A percentile compares a stretch with the other conserved stretches of the same genome.
Conservation (phyloP, 1,284 basidiomycete genomes). For the Austroboletus novae-zelandiae region DNA sequence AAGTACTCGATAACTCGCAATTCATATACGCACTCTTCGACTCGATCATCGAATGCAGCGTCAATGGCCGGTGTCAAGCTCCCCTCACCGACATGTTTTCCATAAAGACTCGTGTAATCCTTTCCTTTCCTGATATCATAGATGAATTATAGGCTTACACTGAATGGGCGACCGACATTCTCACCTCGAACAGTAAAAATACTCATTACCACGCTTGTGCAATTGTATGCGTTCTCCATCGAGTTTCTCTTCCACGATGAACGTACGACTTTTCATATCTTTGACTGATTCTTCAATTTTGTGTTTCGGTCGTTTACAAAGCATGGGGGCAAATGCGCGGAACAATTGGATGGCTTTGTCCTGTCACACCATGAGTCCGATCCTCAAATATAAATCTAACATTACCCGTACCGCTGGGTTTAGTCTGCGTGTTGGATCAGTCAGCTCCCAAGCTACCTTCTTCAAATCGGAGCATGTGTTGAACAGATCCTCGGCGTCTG, state of each 20-base stretch:
- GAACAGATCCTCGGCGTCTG: slow-evolving; percentile 86
- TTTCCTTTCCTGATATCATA: slow-evolving; percentile 73
- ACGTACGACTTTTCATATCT: slow-evolving; percentile 70
- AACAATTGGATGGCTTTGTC: slow-evolving; percentile 82
- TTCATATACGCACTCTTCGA: slow-evolving; percentile 67
- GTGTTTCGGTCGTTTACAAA: slow-evolving; percentile 82
- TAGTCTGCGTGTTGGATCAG: slow-evolving; percentile 62
- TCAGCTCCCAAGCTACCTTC: slow-evolving; percentile 82
- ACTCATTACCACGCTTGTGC: slow-evolving; percentile 86
- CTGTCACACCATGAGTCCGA: slow-evolving; percentile 35
- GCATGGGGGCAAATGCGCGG: slow-evolving; percentile 86
- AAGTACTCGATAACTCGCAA: background rate
- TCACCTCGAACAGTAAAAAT: slow-evolving; percentile 87
- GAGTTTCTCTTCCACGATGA: slow-evolving; percentile 93
- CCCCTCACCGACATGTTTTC: slow-evolving; percentile 74
- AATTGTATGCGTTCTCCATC: slow-evolving; percentile 95
- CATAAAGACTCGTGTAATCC: slow-evolving; percentile 92
- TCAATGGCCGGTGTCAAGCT: slow-evolving; percentile 86
- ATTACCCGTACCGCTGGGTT: slow-evolving; percentile 51
- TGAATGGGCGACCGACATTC: slow-evolving; percentile 3
- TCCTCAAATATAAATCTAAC: background rate
- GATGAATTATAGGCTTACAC: background rate
- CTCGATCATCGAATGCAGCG: slow-evolving; percentile 65
- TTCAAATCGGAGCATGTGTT: slow-evolving; percentile 95
- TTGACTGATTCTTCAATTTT: slow-evolving; percentile 81